Percentiles rank a stretch among this genome's conserved stretches.
phyloP scores from a whole-genome alignment of 257 asterid genomes.

The Capsicum rhomboideum region DNA sequence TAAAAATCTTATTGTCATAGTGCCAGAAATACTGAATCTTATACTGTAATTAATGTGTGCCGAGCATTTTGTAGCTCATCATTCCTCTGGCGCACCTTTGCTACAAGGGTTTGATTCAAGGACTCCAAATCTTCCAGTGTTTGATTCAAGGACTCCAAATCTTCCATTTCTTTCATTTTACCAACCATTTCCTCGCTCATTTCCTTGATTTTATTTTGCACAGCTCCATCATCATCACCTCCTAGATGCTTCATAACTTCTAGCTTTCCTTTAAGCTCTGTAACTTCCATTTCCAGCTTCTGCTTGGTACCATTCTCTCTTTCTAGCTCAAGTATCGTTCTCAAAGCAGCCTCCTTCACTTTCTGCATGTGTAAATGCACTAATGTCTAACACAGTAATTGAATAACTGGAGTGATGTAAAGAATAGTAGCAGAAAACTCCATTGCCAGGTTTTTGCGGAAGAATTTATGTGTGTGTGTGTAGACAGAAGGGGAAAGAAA shows the following conservation, averaged over 20 bases:
- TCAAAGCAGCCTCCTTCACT: slow-evolving; percentile 18
- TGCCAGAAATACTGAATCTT: background rate
- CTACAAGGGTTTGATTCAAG: too few species aligned
- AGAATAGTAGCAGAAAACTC: background rate
- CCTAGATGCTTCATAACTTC: slow-evolving; percentile 36
- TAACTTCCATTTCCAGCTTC: slow-evolving; percentile 25
- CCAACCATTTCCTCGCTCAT: slow-evolving; percentile 19
- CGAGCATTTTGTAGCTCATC: slow-evolving; percentile 31
- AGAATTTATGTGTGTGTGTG: background rate
- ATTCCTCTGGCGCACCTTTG: slow-evolving; percentile 19
- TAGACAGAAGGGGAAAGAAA: background rate
- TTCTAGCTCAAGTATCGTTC: slow-evolving; percentile 18
- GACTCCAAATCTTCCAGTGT: too few species aligned
- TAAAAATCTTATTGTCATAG: background rate
- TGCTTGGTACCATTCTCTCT: slow-evolving; percentile 22
- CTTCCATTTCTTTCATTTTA: slow-evolving; percentile 24
- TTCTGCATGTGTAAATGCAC: slow-evolving; percentile 35
- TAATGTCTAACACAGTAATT: background rate
- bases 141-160: slow-evolving; percentile 10
- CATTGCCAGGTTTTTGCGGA: background rate
- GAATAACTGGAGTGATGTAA: background rate
- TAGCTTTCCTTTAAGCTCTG: slow-evolving; percentile 24
- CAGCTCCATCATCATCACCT: slow-evolving; percentile 34
- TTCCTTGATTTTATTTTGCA: slow-evolving; percentile 26
- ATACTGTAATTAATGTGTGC: slow-evolving; percentile 14